Evolutionary conservation across 2,329 filamentous ascomycete genomes (phyloP).

Genomic region (Colletotrichum incanum): DNA sequence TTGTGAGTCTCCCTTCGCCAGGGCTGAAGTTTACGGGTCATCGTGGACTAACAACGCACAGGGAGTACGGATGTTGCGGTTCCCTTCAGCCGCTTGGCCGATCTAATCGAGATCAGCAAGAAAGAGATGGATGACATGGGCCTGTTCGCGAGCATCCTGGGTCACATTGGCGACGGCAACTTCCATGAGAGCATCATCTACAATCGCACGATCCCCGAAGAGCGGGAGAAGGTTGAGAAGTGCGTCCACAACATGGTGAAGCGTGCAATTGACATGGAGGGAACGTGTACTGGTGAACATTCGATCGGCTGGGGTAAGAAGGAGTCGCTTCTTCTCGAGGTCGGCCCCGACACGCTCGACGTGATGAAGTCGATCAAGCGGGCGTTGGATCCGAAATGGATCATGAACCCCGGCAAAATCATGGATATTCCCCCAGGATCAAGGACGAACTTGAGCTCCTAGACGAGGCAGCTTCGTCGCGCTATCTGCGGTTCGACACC

Average conservation of each 20-base stretch:
- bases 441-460: conserved; percentile 43
- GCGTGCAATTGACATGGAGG: conserved; percentile 93
- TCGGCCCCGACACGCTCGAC: conserved; percentile 84
- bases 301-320: conserved; percentile 91
- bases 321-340: conserved; percentile 81
- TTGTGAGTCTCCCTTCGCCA: conserved; percentile 65
- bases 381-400: conserved; percentile 88
- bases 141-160: conserved; percentile 88
- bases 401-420: conserved; percentile 94
- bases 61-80: conserved; percentile 90
- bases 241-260: conserved; percentile 93
- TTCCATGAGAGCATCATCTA: conserved; percentile 97
- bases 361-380: conserved; percentile 89
- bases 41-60: conserved; percentile 46
- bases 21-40: neutral
- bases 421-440: conserved; percentile 74
- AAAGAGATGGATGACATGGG: conserved; percentile 90
- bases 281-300: conserved; percentile 92
- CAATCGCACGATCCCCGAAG: conserved; percentile 76
- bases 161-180: conserved; percentile 94
- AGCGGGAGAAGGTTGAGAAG: conserved; percentile 82
- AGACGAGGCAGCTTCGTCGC: neutral
- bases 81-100: conserved; percentile 81
- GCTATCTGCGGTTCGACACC: neutral
- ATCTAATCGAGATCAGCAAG: conserved; percentile 87